Percentiles rank a stretch among this genome's conserved stretches.
These are phyloP conservation scores for Entophlyctis luteolus DNA, from an alignment of 192 early-diverging fungal species.

Conservation along the genomic window DNA sequence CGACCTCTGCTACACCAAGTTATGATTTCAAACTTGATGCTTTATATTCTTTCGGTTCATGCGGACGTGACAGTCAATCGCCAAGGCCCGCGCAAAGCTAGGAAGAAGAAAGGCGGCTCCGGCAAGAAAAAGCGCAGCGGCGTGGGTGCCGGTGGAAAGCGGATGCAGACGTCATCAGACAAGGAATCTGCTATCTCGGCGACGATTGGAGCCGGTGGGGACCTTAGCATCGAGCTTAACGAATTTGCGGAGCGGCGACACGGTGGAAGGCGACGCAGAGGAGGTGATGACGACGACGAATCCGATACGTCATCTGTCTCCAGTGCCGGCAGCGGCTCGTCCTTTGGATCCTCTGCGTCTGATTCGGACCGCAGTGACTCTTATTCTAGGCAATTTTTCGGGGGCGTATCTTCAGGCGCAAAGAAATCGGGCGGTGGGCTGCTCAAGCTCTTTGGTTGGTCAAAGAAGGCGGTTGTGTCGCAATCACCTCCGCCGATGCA, in stretches of 20 bases:
- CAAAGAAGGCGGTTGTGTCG: too few relatives aligned
- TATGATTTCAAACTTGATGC: conserved; percentile 49
- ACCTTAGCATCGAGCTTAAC: not conserved
- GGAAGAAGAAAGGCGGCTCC: conserved; percentile 16
- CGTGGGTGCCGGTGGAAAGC: not conserved
- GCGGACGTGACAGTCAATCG: conserved; percentile 50
- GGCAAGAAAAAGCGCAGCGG: not conserved
- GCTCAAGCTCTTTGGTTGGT: too few relatives aligned
- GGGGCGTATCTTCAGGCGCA: not conserved
- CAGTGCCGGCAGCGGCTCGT: not conserved
- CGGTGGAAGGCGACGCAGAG: not conserved
- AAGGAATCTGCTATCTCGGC: too few relatives aligned
- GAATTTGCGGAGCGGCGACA: not conserved
- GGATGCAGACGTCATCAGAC: not conserved
- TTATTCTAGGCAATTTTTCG: too few relatives aligned
- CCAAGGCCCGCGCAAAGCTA: conserved; percentile 29
- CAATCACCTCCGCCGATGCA: too few relatives aligned
- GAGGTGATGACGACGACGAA: too few relatives aligned
- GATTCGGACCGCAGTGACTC: not conserved
- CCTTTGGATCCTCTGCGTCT: not conserved
- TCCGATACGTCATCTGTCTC: not conserved
- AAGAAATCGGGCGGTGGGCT: too few relatives aligned
- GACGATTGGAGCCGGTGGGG: not conserved
- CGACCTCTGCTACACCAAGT: conserved; percentile 48
- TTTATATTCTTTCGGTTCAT: conserved; percentile 52